A percentile compares a stretch with the other conserved stretches of the same genome.
phyloP scores from a whole-genome alignment of 1,139 yeast genomes.

The Protomyces arabidopsidicola region DNA sequence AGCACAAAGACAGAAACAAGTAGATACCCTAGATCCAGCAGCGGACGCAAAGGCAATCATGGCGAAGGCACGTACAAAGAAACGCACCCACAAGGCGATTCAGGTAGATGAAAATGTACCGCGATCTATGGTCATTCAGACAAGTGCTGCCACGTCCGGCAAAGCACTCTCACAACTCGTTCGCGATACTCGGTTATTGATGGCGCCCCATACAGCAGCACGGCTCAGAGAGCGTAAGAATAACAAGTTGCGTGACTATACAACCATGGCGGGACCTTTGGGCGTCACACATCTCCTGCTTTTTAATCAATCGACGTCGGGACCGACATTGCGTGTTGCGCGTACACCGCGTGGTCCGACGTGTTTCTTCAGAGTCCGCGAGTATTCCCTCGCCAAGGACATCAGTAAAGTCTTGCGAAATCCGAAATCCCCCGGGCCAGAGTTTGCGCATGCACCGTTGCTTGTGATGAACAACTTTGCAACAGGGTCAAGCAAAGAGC shows the following conservation, averaged over 20 bases:
- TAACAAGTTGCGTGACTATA: conserved; percentile 80
- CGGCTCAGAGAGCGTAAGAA: conserved; percentile 79
- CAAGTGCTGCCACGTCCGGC: conserved; percentile 74
- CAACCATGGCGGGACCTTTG: conserved; percentile 95
- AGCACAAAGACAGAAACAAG: too few species aligned
- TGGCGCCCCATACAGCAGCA: conserved; percentile 97
- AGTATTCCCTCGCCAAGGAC: conserved; percentile 79
- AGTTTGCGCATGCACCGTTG: conserved; percentile 74
- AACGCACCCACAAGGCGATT: conserved; percentile 69
- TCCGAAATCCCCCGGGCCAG: conserved; percentile 64
- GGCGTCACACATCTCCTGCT: conserved; percentile 86
- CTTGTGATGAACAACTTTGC: conserved; percentile 85
- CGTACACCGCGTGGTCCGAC: conserved; percentile 95
- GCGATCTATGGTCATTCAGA: conserved; percentile 70
- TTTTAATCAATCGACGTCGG: conserved; percentile 75
- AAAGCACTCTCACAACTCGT: conserved; percentile 80
- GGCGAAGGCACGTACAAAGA: conserved; percentile 46
- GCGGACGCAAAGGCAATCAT: neutral
- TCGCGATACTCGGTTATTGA: conserved; percentile 75
- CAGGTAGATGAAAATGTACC: conserved; percentile 74
- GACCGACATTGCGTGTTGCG: conserved; percentile 76
- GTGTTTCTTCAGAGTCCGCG: conserved; percentile 68
- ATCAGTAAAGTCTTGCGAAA: conserved; percentile 61
- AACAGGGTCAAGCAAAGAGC: conserved; percentile 37
- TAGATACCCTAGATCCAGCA: too few species aligned